Percentiles rank a stretch among this genome's conserved stretches.
phyloP scores from a whole-genome alignment of 73 alveolate species.

The Tetrahymena elliotti region DNA sequence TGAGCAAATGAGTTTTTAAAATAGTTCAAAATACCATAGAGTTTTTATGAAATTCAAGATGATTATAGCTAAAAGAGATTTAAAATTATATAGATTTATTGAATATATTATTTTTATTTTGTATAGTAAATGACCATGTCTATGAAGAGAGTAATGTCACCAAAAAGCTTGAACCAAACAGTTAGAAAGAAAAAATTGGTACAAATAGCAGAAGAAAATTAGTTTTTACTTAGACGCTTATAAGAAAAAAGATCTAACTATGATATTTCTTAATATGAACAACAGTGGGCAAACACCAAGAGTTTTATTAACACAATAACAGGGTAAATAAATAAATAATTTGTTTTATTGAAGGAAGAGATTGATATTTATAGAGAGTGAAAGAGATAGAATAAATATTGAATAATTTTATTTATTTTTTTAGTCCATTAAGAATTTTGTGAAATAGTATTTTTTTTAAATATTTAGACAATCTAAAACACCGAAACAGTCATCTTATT shows the following conservation, averaged over 20 bases:
- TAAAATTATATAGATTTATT: neutral
- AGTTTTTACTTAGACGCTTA: neutral
- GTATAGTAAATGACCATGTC: neutral
- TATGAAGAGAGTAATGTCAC: neutral
- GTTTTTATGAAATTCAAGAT: too few species aligned
- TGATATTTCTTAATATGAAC: neutral
- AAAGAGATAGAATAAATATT: neutral
- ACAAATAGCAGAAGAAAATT: neutral
- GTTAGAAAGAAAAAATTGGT: neutral
- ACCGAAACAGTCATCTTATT: neutral
- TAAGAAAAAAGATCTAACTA: neutral
- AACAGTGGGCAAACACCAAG: neutral
- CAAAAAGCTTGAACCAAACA: neutral
- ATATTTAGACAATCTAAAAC: neutral
- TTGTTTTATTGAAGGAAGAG: too few species aligned
- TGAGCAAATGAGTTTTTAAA: too few species aligned
- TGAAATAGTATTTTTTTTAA: too few species aligned
- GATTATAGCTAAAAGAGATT: too few species aligned
- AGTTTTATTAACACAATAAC: neutral
- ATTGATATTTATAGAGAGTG: neutral
- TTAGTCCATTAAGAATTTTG: neutral
- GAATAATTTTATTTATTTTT: neutral
- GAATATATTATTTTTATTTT: neutral
- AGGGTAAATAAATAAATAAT: neutral
- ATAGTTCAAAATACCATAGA: too few species aligned